phyloP scores from a whole-genome alignment of 148 eudicot genomes.

The Dianthus caryophyllus region DNA sequence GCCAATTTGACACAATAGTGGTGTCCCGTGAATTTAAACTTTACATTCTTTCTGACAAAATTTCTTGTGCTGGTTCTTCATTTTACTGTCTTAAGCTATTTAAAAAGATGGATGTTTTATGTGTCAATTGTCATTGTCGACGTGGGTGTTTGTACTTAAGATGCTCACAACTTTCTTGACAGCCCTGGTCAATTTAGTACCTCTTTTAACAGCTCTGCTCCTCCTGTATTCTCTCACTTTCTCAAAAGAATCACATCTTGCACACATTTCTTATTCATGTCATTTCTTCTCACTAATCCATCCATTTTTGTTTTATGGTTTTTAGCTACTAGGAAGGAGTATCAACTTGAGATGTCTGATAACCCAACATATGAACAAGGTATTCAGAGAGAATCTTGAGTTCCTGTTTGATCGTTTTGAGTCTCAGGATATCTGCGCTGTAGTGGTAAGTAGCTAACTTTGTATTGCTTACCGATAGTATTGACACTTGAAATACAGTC shows the following conservation, averaged over 20 bases:
- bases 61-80: neutral
- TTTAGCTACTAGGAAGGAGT: conserved; percentile 86
- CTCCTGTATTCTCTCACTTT: neutral
- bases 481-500: neutral
- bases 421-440: conserved; percentile 92
- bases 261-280: neutral
- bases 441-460: conserved; percentile 55
- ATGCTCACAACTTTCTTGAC: too few species aligned
- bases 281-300: conserved; percentile 3
- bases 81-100: neutral
- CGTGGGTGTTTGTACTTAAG: neutral
- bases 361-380: conserved; percentile 85
- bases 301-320: conserved; percentile 13
- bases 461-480: neutral
- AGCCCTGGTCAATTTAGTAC: too few species aligned
- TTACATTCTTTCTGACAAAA: neutral
- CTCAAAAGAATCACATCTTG: neutral
- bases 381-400: conserved; percentile 87
- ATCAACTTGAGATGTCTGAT: conserved; percentile 84
- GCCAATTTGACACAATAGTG: neutral
- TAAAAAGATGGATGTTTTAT: neutral
- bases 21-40: neutral
- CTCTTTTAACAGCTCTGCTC: too few species aligned
- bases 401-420: conserved; percentile 90
- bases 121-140: neutral